Percentiles rank a stretch among this genome's conserved stretches.
Conservation (phyloP, 176 grass and related monocot species). For the Thalia dealbata region DNA sequence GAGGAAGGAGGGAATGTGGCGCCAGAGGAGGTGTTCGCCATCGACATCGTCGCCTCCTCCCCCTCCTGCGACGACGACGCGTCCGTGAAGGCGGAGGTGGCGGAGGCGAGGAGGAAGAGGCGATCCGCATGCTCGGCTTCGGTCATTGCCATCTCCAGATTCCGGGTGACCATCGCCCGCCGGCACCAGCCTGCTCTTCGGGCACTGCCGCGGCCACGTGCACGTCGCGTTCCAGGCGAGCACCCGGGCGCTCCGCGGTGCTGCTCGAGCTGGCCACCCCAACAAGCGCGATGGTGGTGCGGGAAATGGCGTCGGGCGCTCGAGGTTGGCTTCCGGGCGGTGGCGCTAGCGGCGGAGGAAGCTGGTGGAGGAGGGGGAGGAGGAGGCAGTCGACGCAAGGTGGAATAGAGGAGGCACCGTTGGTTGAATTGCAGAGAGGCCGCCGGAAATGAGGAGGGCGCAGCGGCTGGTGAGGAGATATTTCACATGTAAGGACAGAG, state of each 20-base stretch:
- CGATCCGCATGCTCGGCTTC: not conserved
- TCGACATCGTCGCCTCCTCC: slow-evolving; percentile 25
- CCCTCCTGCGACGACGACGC: slow-evolving; percentile 43
- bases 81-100: slow-evolving; percentile 44
- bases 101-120: not conserved
- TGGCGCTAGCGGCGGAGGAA: slow-evolving; percentile 5
- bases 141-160: slow-evolving; percentile 34
- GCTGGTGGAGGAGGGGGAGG: slow-evolving; percentile 58
- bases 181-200: slow-evolving; percentile 50
- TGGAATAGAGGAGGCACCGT: too few species aligned
- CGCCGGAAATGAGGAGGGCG: too few species aligned
- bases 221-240: slow-evolving; percentile 73
- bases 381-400: too few species aligned
- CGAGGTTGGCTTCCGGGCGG: slow-evolving; percentile 65
- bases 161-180: slow-evolving; percentile 53
- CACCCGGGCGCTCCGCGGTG: slow-evolving; percentile 57
- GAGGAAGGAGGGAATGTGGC: slow-evolving; percentile 28
- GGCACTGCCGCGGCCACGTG: slow-evolving; percentile 57
- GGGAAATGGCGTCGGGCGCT: slow-evolving; percentile 96
- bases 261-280: slow-evolving; percentile 72
- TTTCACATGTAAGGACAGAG: too few species aligned
- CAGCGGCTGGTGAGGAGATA: too few species aligned
- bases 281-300: slow-evolving; percentile 68
- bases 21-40: slow-evolving; percentile 41
- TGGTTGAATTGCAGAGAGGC: too few species aligned